Evolutionary conservation across 148 eudicot genomes (phyloP).

Genomic region (Cornus kousa): DNA sequence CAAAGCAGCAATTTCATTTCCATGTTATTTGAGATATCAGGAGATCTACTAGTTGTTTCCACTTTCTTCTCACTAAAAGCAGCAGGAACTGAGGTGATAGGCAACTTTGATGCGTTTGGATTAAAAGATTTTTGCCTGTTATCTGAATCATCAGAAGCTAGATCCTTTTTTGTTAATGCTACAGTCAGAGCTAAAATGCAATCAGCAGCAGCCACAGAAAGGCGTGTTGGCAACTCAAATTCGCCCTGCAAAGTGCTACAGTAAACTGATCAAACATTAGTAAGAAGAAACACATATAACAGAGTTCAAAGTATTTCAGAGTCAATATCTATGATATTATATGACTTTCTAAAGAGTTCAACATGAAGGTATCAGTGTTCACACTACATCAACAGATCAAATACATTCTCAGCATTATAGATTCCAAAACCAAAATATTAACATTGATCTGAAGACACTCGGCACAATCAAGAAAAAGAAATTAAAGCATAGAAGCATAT

Average conservation of each 20-base stretch:
- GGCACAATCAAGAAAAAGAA: not conserved
- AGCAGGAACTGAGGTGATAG: slow-evolving; percentile 18
- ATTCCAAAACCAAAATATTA: not conserved
- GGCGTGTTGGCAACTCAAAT: slow-evolving; percentile 91
- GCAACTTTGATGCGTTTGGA: slow-evolving; percentile 20
- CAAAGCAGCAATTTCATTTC: slow-evolving; percentile 58
- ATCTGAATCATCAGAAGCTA: slow-evolving; percentile 26
- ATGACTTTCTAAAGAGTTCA: not conserved
- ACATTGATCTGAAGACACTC: not conserved
- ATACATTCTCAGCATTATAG: not conserved
- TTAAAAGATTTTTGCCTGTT: slow-evolving; percentile 25
- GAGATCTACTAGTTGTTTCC: slow-evolving; percentile 30
- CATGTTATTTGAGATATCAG: slow-evolving; percentile 28
- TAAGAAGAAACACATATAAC: not conserved
- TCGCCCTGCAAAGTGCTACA: slow-evolving; percentile 68
- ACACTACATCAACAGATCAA: too few species aligned
- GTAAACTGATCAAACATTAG: slow-evolving; percentile 6
- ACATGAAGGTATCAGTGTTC: not conserved
- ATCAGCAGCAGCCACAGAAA: slow-evolving; percentile 79
- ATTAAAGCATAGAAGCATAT: not conserved
- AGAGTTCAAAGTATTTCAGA: not conserved
- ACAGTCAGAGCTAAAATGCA: slow-evolving; percentile 56
- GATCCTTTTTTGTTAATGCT: slow-evolving; percentile 41
- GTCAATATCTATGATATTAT: not conserved
- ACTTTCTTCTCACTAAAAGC: slow-evolving; percentile 28